Evolutionary conservation across 331 rosid genomes (phyloP).

Genomic region (Rhamnella rubrinervis): DNA sequence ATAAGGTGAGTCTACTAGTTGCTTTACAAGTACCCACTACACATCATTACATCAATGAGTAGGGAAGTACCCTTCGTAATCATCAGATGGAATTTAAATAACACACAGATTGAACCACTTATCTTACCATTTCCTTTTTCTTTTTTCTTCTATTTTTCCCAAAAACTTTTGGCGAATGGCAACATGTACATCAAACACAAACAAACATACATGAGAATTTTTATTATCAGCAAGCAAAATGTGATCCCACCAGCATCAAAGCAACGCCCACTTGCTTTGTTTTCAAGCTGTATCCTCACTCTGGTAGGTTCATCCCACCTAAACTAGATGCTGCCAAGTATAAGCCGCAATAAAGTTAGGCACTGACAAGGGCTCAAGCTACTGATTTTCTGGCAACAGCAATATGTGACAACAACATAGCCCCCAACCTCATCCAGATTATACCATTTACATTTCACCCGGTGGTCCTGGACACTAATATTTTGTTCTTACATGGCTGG

Average conservation of each 20-base stretch:
- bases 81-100: no score
- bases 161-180: background rate
- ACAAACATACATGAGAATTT: background rate
- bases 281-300: slow-evolving; percentile 20
- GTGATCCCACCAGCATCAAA: slow-evolving; percentile 27
- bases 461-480: slow-evolving; percentile 34
- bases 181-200: slow-evolving; percentile 8
- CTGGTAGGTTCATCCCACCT: slow-evolving; percentile 14
- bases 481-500: slow-evolving; percentile 30
- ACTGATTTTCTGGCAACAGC: slow-evolving; percentile 35
- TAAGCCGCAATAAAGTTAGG: slow-evolving; percentile 2
- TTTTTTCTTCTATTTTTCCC: no score
- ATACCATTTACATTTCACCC: slow-evolving; percentile 16
- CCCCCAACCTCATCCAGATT: slow-evolving; percentile 34
- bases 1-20: no score
- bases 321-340: slow-evolving; percentile 15
- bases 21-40: no score
- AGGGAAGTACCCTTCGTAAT: no score
- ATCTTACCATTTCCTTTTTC: no score
- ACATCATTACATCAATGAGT: no score
- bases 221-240: slow-evolving; percentile 2
- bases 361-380: slow-evolving; percentile 14
- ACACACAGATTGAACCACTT: no score
- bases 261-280: slow-evolving; percentile 14
- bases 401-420: slow-evolving; percentile 25